Conservation (phyloP, 139 green algal species). For the Asterochloris sp. region DNA sequence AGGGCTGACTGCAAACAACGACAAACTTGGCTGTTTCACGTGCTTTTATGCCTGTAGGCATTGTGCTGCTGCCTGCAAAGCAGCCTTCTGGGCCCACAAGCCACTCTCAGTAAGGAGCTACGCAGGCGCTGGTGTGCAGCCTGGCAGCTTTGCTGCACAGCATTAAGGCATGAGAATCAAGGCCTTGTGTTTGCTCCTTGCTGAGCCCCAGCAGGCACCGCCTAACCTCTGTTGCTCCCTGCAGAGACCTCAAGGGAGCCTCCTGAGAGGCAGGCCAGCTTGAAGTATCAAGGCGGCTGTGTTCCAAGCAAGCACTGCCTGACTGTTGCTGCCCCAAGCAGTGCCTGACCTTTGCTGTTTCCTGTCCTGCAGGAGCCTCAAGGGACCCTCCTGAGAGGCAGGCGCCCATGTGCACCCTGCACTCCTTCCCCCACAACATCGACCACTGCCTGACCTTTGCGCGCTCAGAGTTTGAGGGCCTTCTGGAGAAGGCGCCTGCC, state of each 20-base stretch:
- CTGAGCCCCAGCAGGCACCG: neutral
- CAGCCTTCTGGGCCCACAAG: neutral
- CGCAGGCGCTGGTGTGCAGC: too few relatives aligned
- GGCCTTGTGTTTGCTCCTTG: neutral
- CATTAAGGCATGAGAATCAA: too few relatives aligned
- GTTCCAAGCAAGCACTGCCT: too few relatives aligned
- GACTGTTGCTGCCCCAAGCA: too few relatives aligned
- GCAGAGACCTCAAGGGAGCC: too few relatives aligned
- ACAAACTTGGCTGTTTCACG: too few relatives aligned
- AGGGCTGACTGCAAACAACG: neutral
- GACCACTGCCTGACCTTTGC: constrained; percentile 95
- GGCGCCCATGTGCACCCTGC: constrained; percentile 98
- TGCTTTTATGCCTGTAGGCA: neutral
- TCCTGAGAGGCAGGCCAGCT: too few relatives aligned
- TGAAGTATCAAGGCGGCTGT: too few relatives aligned
- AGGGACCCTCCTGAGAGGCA: constrained; percentile 92
- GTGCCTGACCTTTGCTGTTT: too few relatives aligned
- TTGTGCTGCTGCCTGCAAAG: neutral
- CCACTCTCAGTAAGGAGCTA: too few relatives aligned
- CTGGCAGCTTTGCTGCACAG: too few relatives aligned
- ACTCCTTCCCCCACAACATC: constrained; percentile 99
- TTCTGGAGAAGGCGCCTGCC: constrained; percentile 84
- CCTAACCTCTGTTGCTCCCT: too few relatives aligned
- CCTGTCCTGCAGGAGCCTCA: constrained; percentile 47
- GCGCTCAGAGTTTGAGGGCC: constrained; percentile 93